Base-by-base conservation (phyloP, 1,284 basidiomycete species). In the Ganoderma lingzhi region DNA sequence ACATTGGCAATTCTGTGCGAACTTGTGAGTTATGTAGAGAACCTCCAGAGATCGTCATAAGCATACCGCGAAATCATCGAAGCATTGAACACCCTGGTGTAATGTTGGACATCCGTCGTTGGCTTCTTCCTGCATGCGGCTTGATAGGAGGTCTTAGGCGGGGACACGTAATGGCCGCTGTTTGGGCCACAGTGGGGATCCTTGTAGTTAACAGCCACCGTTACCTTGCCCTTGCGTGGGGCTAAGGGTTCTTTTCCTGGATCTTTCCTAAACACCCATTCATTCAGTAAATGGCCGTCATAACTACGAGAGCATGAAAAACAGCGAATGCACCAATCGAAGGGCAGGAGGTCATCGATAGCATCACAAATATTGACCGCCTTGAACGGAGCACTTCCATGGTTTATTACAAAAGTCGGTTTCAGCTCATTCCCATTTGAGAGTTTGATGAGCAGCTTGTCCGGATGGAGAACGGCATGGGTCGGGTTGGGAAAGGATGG, bases 401-500 rank as follows among this genome's bases (percentile, higher is more conserved):
- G 71, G 12, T 77, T 71, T 0, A 83, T 83, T 6, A 79, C 80
- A n/a, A 92, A 56, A 1, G 30, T 85, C 0, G 89, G 86, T 6
- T 74, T 75, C 37, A 89, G 77, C 0, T 72, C 19, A 9, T 41
- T n/a, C 9, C 41, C 41, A 8, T 9, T 60, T 6, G 59, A 37
- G 15, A 61, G 14, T 6, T 41, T 37, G 59, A 61, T 61, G n/a
- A 28, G 14, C 10, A 61, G 14, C 37, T n/a, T n/a, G 23, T 61
- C 59, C 9, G 39, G 59, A 42, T 42, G n/a, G 3, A 61, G 59
- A 4, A 61, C 59, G 15, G 59, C 37, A 67, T 95, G 92, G 1
- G 90, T 89, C 0, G 92, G 90, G 65, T 88, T 84, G 0, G 93
- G 93, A n/a, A 93, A 77, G 0, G 84, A 78, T 0, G 93, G 92